Evolutionary conservation across 2,329 filamentous ascomycete species (phyloP), one percentile per base, ranked within the genome.

Genomic region (Dothideomycetes sp.): DNA sequence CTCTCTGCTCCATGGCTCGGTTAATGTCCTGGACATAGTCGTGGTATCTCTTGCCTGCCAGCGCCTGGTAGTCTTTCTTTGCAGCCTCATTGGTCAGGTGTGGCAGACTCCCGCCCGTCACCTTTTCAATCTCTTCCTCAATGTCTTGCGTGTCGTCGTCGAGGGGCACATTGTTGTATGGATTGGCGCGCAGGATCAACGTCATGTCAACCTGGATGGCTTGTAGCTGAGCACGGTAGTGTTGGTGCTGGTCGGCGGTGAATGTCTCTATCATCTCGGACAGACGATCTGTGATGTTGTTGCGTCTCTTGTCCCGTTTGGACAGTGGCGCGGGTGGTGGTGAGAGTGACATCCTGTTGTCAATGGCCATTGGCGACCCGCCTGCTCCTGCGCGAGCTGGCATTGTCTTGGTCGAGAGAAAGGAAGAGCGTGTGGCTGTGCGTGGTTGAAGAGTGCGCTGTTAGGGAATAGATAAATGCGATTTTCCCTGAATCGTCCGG

Each of bases 131-230:
- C 53, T 81, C 63, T 49, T 78, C 75, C 37, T 72, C 69, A 46
- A 87, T 77, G 41, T 83, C 75, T 46, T 86, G 80, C 34, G 70
- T 65, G 16, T 63, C 64, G 47, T 80, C 76, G 11, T 74, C 73
- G 40, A 94, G 70, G 36, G 84, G 77, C 44, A 77, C 74, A 45
- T 78, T 70, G 24, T 49, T 45, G 58, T 94, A 93, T 1, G 84
- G 82, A 53, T 94, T 82, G 38, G 91, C 84, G 50, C 84, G 79
- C 59, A 86, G 79, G 49, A 94, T 85, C 34, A 94, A 72, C 43
- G 76, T 84, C 63, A 88, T 87, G 60, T 94, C 88, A 48, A 85
- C 79, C 63, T 95, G 88, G n/a, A 95, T 77, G 49, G 85, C 85
- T 53, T 91, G 81, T 2, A 95, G 73, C 61, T 95, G 86, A 49